A percentile compares a stretch with the other conserved stretches of the same genome.
Evolutionary conservation across 192 early-diverging fungal species (phyloP).

Genomic region (Coemansia sp.): DNA sequence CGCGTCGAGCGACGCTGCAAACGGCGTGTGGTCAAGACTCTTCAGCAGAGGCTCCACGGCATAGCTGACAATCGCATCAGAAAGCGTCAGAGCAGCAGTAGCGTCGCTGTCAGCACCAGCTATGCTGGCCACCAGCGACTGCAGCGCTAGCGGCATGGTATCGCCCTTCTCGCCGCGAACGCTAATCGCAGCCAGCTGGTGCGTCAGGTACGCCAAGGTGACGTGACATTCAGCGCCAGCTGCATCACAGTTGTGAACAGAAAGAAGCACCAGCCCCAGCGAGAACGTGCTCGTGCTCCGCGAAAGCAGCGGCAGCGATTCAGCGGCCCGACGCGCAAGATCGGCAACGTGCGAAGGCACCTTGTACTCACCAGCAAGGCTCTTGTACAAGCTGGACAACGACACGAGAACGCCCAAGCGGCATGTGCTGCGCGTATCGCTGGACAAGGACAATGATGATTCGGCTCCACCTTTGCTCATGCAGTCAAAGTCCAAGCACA

Average conservation of each 20-base stretch:
- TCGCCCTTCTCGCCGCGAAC: background rate
- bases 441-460: background rate
- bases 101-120: background rate
- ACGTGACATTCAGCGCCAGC: background rate
- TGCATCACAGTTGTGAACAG: constrained; percentile 3
- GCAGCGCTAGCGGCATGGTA: constrained; percentile 4
- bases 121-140: constrained; percentile 15
- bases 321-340: background rate
- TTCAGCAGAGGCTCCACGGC: constrained; percentile 42
- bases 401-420: constrained; percentile 13
- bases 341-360: background rate
- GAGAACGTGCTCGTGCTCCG: background rate
- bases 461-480: background rate
- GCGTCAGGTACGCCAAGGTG: constrained; percentile 21
- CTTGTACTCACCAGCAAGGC: background rate
- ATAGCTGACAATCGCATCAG: constrained; percentile 7
- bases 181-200: constrained; percentile 6
- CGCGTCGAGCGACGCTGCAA: constrained; percentile 20
- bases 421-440: background rate
- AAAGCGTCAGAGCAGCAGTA: background rate
- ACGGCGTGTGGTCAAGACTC: constrained; percentile 9
- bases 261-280: constrained; percentile 19
- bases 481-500: background rate
- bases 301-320: constrained; percentile 1
- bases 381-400: constrained; percentile 6